Evolutionary conservation across 2,329 filamentous ascomycete species (phyloP).

Genomic region (Ceratocystis smalleyi): DNA sequence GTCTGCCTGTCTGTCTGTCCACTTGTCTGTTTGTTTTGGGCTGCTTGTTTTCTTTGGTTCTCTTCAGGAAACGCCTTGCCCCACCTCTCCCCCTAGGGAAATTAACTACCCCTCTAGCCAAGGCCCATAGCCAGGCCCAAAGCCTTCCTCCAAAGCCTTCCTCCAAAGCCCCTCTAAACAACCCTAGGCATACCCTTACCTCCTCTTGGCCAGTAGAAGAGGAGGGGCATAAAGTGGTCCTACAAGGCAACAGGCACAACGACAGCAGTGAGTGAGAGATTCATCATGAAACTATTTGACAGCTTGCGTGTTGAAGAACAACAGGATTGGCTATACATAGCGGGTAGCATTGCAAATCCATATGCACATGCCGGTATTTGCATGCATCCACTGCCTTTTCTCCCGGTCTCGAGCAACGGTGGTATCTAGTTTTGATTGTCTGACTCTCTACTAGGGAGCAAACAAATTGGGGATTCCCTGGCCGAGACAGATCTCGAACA

Average conservation of each 20-base stretch:
- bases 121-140: not conserved
- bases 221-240: constrained; percentile 1
- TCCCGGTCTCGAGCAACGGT: too few relatives aligned
- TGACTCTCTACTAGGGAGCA: not conserved
- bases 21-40: not conserved
- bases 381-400: too few relatives aligned
- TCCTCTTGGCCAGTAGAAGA: not conserved
- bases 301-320: not conserved
- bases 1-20: not conserved
- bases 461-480: not conserved
- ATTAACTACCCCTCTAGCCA: not conserved
- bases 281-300: not conserved
- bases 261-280: not conserved
- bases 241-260: not conserved
- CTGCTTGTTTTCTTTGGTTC: not conserved
- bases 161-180: too few relatives aligned
- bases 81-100: not conserved
- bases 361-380: not conserved
- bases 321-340: not conserved
- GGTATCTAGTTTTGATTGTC: too few relatives aligned
- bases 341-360: not conserved
- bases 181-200: not conserved
- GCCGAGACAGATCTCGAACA: constrained; percentile 4
- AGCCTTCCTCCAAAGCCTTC: too few relatives aligned
- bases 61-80: not conserved